phyloP scores from a whole-genome alignment of 331 rosid genomes.

The Rosa hybrid region DNA sequence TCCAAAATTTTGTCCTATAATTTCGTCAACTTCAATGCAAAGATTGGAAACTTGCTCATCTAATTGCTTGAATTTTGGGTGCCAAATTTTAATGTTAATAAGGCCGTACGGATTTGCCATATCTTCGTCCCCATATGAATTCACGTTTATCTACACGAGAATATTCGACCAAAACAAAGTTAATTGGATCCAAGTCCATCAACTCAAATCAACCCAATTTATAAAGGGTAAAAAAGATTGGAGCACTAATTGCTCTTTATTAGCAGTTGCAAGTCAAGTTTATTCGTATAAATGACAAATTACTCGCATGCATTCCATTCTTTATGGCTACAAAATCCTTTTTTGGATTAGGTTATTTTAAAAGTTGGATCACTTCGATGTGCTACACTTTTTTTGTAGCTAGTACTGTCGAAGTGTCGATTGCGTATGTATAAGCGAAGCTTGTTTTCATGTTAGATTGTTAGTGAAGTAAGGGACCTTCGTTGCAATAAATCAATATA shows the following conservation, averaged over 20 bases:
- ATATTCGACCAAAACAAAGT: not conserved
- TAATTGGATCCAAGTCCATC: not conserved
- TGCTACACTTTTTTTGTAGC: too few species aligned
- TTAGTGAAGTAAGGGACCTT: too few species aligned
- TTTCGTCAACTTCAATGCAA: constrained; percentile 10
- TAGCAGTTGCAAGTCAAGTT: not conserved
- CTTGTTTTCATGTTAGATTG: too few species aligned
- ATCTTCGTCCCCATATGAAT: not conserved
- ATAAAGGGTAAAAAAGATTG: not conserved
- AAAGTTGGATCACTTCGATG: too few species aligned
- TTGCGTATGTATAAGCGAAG: too few species aligned
- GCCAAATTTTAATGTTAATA: not conserved
- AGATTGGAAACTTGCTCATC: not conserved
- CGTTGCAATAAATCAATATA: too few species aligned
- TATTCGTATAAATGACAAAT: not conserved
- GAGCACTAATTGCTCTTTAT: not conserved
- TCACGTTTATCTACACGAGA: not conserved
- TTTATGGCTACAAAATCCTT: not conserved
- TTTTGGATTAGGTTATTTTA: not conserved
- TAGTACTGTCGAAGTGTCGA: too few species aligned
- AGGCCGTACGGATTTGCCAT: not conserved
- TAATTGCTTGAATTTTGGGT: not conserved
- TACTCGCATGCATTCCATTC: not conserved
- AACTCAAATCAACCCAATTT: not conserved
- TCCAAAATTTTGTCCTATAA: not conserved